Evolutionary conservation across 2,329 filamentous ascomycete genomes (phyloP).

Genomic region (Elsinoe australis): DNA sequence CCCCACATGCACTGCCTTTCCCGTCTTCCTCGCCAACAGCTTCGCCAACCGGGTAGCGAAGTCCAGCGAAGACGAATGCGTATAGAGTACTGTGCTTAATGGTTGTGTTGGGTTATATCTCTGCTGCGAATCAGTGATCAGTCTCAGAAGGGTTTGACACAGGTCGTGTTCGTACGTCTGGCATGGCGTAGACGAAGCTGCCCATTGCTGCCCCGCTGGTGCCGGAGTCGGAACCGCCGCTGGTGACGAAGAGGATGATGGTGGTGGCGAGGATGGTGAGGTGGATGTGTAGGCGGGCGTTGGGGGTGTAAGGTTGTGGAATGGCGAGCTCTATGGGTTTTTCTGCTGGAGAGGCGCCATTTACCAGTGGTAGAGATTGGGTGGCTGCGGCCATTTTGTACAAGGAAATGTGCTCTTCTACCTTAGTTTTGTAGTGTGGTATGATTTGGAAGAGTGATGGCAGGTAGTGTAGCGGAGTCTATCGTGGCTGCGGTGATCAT

Average conservation of each 20-base stretch:
- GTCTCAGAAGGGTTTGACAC: slow-evolving; percentile 38
- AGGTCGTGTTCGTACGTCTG: slow-evolving; percentile 57
- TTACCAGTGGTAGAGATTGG: slow-evolving; percentile 18
- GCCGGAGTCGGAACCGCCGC: slow-evolving; percentile 40
- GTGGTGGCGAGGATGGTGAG: slow-evolving; percentile 48
- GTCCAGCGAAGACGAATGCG: slow-evolving; percentile 67
- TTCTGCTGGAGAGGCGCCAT: slow-evolving; percentile 25
- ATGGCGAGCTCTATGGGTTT: slow-evolving; percentile 50
- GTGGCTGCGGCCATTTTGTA: neutral
- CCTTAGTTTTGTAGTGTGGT: no score
- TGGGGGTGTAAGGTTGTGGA: slow-evolving; percentile 48
- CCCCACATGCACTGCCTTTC: slow-evolving; percentile 77
- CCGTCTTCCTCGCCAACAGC: slow-evolving; percentile 64
- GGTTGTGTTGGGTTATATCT: slow-evolving; percentile 47
- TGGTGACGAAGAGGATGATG: slow-evolving; percentile 51
- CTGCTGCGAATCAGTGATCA: slow-evolving; percentile 32
- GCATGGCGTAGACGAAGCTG: slow-evolving; percentile 89
- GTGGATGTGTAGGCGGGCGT: slow-evolving; percentile 53
- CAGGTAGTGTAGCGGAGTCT: neutral
- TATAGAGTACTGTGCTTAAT: slow-evolving; percentile 71
- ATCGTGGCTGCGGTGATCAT: neutral
- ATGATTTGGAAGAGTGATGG: neutral
- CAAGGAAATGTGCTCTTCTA: no score
- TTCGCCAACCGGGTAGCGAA: slow-evolving; percentile 81
- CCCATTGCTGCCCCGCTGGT: slow-evolving; percentile 52